Base-by-base conservation (phyloP, 306 rosid species). In the Lithocarpus polystachyus region DNA sequence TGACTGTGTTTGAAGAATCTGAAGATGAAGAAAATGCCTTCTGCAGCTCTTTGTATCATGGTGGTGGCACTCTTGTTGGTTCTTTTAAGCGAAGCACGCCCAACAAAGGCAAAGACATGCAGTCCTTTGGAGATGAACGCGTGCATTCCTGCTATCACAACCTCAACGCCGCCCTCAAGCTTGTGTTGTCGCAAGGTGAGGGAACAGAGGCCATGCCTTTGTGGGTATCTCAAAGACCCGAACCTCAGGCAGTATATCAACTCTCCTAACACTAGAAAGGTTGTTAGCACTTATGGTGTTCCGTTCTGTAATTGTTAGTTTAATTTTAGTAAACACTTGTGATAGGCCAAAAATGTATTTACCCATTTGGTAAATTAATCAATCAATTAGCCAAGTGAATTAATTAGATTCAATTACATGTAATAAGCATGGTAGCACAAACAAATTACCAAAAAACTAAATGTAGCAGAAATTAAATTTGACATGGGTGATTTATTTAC, bases 151-250 rank as follows among this genome's bases (percentile, higher is more conserved):
- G 67, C 83, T 20, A 45, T 78, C 10, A 70, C 56, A 1, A 40
- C 73, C 0, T 23, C 83, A 2, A 28, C 81, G 1, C 72, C 74
- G 1, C 97, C 92, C 0, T 78, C 92, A 0, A 74, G 33, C 6
- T 1, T 12, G 0, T 92, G 97, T 64, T 90, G 93, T 60, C 70
- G 69, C 62, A 90, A 82, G 55, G 14, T 78, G 79, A 86, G 57
- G 68, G 87, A 87, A 71, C 93, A 91, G 45, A 81, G 18, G 75
- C 86, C 93, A 57, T 91, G 96, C 78, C 85, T 87, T 4, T 91
- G 92, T 75, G 87, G 77, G 40, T 91, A 91, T 80, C 61, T 84
- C 40, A 86, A 77, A 61, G 78, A 86, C 26, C 93, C 93, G 3
- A 68, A 26, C n/a, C 79, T 87, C 1, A 68, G 35, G 62, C 82